Evolutionary conservation across 306 rosid genomes (phyloP).

Genomic region (Cucumis hystrix): DNA sequence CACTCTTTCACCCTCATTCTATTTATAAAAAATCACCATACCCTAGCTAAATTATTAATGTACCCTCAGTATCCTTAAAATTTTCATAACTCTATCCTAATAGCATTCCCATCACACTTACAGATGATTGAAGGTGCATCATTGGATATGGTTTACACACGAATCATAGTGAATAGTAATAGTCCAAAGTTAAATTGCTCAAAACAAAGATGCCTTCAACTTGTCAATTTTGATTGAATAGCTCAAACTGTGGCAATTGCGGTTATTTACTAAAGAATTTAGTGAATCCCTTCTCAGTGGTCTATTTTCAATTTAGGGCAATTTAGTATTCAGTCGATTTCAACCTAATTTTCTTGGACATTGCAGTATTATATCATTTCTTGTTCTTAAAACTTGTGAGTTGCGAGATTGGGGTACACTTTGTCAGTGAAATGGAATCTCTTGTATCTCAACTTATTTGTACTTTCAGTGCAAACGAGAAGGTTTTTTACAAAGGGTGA

Average conservation of each 20-base stretch:
- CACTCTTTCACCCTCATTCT: too few species aligned
- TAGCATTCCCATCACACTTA: too few species aligned
- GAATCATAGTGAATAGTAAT: neutral
- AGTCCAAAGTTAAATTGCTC: neutral
- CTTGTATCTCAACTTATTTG: neutral
- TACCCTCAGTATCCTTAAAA: too few species aligned
- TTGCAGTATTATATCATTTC: neutral
- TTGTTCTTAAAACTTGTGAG: neutral
- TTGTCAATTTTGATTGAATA: neutral
- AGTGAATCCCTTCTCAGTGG: neutral
- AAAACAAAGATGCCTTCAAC: neutral
- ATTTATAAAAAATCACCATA: too few species aligned
- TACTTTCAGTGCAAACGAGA: conserved; percentile 84
- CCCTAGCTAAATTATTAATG: too few species aligned
- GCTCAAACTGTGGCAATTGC: neutral
- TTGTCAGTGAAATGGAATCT: neutral
- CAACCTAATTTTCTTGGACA: neutral
- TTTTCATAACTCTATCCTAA: too few species aligned
- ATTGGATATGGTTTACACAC: neutral
- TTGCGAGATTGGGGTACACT: neutral
- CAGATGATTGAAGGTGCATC: neutral
- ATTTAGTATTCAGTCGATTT: neutral
- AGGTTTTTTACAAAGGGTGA: conserved; percentile 83
- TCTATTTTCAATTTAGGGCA: neutral
- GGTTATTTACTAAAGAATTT: neutral